Percentiles rank a stretch among this genome's conserved stretches.
Conservation (phyloP, 805 yeast genomes). For the Maudiozyma barnettii region DNA sequence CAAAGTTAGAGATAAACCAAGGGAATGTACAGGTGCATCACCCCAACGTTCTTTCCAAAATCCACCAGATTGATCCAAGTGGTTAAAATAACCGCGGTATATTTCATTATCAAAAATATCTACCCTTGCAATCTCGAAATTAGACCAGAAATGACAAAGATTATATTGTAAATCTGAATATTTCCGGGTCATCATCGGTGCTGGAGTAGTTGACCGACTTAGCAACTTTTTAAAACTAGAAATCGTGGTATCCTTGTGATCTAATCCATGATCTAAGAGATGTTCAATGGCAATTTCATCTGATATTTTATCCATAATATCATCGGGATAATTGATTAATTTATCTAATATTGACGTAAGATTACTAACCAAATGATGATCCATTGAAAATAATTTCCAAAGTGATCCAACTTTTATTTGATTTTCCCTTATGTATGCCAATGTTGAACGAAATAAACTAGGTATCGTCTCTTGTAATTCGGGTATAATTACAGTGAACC, state of each 20-base stretch:
- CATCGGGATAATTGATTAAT: constrained; percentile 21
- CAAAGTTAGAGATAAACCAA: constrained; percentile 72
- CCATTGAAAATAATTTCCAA: constrained; percentile 57
- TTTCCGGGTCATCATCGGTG: constrained; percentile 38
- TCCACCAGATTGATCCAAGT: constrained; percentile 66
- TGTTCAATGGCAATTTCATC: constrained; percentile 29
- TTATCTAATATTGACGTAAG: constrained; percentile 27
- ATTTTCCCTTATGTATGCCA: constrained; percentile 43
- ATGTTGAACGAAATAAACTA: constrained; percentile 64
- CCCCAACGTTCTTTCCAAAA: constrained; percentile 95
- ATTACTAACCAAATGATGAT: constrained; percentile 28
- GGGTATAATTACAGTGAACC: constrained; percentile 69
- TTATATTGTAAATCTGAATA: constrained; percentile 63
- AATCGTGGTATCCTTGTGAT: constrained; percentile 3
- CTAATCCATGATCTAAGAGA: constrained; percentile 11
- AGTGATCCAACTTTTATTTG: constrained; percentile 46
- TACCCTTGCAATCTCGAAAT: constrained; percentile 82
- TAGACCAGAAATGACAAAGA: constrained; percentile 85
- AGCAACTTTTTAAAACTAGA: constrained; percentile 31
- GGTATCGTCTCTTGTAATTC: constrained; percentile 82
- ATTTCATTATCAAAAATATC: constrained; percentile 58
- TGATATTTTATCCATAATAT: constrained; percentile 19
- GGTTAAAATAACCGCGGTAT: constrained; percentile 60
- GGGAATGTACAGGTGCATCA: constrained; percentile 89
- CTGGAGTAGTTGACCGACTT: constrained; percentile 28